Base-by-base conservation (phyloP, 345 rosid species). In the Heritiera littoralis region DNA sequence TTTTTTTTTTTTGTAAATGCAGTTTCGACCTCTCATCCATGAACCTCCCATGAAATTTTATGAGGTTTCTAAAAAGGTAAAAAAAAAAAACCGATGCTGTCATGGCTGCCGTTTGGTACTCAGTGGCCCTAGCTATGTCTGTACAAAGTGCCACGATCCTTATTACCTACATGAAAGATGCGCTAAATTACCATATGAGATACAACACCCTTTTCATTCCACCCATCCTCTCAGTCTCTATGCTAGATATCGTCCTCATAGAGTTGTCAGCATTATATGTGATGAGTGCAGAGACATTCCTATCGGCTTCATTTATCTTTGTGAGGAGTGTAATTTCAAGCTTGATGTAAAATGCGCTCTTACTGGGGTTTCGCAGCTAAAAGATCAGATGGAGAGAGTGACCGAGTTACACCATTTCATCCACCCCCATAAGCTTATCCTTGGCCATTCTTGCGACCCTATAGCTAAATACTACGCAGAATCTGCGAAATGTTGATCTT, bases 261-360 rank as follows among this genome's bases (percentile, higher is more conserved):
- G 10, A 7, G 75, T 11, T 71, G 3, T 0, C 0, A 20, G 1
- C 15, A 17, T 0, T 48, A 4, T 14, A 72, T 54, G 76, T 55
- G 48, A 72, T 7, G 76, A 32, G 30, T 72, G 76, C 1, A 14
- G 18, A 49, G 40, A 71, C 60, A 71, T 51, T 49, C 7, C 7
- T 15, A 1, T 0, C 5, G 76, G 76, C 4, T 54, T 54, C 64
- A 17, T 15, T 30, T 23, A 23, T 23, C 28, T 23, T n/a, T n/a
- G n/a, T 23, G 28, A 23, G 28, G 28, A 23, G 28, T 23, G 28
- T 23, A 9, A 54, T 9, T 72, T 72, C 32, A 55, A 30, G 32
- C 63, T 72, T 17, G 76, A 72, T 72, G 14, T 72, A 6, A 72
- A 51, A 51, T 72, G 76, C n/a, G 61, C 76, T 58, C 2, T 2